phyloP scores from a whole-genome alignment of 192 early-diverging fungal species.

The Funneliformis mosseae region DNA sequence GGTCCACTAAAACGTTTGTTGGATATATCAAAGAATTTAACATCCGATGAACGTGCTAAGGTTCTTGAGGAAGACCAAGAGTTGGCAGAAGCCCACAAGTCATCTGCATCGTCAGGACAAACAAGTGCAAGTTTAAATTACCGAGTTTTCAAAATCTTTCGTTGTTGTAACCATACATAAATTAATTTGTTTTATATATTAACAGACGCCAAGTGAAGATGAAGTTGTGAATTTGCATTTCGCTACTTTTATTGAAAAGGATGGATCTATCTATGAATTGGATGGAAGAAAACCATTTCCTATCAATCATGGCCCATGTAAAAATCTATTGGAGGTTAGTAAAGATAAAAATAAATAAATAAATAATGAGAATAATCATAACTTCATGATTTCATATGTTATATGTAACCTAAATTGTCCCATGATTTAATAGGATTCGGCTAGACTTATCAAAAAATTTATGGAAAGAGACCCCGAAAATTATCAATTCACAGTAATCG shows the following conservation, averaged over 20 bases:
- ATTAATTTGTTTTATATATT: neutral
- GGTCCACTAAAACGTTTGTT: conserved; percentile 70
- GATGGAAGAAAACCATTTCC: conserved; percentile 84
- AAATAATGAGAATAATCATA: too few species aligned
- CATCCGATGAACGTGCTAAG: conserved; percentile 74
- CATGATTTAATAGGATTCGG: conserved; percentile 48
- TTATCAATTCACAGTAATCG: conserved; percentile 66
- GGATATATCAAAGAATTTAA: conserved; percentile 57
- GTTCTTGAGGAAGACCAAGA: conserved; percentile 65
- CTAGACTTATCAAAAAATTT: conserved; percentile 62
- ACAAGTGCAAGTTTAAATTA: conserved; percentile 47
- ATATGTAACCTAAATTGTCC: conserved; percentile 4
- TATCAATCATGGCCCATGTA: conserved; percentile 76
- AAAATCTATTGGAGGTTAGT: conserved; percentile 60
- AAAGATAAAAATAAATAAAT: neutral
- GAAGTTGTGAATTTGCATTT: conserved; percentile 84
- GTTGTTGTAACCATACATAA: neutral
- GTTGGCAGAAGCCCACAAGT: conserved; percentile 59
- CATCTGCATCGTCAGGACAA: conserved; percentile 63
- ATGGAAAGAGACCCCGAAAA: conserved; percentile 70
- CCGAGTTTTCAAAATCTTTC: neutral
- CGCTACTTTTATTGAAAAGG: conserved; percentile 78
- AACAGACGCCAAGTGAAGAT: conserved; percentile 65
- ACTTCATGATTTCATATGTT: neutral
- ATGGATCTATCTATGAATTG: conserved; percentile 83